These are phyloP conservation scores for Candida manassasensis DNA, from an alignment of 805 yeast genomes.

Conservation along the genomic window DNA sequence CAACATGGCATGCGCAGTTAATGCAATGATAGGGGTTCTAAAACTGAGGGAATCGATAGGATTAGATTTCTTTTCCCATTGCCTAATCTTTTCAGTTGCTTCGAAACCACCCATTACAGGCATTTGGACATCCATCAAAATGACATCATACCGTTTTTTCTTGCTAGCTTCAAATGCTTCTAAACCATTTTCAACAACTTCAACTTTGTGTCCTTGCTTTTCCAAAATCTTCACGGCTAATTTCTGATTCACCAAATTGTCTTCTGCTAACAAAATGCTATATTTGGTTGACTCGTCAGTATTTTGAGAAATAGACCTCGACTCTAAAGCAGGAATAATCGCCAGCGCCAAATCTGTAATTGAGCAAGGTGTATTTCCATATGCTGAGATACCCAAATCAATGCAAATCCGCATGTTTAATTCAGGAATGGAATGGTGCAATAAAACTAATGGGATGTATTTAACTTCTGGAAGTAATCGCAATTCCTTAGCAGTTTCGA, in stretches of 20 bases:
- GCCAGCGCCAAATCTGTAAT: slow-evolving; percentile 78
- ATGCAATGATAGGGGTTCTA: slow-evolving; percentile 82
- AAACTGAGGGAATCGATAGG: slow-evolving; percentile 66
- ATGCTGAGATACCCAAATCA: slow-evolving; percentile 81
- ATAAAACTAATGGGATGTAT: slow-evolving; percentile 76
- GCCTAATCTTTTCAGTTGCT: slow-evolving; percentile 80
- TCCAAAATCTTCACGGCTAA: slow-evolving; percentile 80
- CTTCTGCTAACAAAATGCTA: slow-evolving; percentile 77
- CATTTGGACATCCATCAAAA: slow-evolving; percentile 93
- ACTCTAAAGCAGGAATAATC: slow-evolving; percentile 78
- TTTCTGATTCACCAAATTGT: slow-evolving; percentile 82
- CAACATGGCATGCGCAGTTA: slow-evolving; percentile 92
- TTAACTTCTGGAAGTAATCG: slow-evolving; percentile 72
- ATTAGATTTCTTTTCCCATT: slow-evolving; percentile 78
- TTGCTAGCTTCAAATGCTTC: slow-evolving; percentile 77
- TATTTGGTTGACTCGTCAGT: slow-evolving; percentile 74
- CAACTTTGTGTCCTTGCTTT: slow-evolving; percentile 79
- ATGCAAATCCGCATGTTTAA: slow-evolving; percentile 77
- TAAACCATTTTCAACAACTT: slow-evolving; percentile 81
- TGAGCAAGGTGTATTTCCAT: slow-evolving; percentile 86
- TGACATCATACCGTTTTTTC: slow-evolving; percentile 67
- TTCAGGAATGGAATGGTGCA: slow-evolving; percentile 71
- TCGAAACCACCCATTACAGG: slow-evolving; percentile 95
- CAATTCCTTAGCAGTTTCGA: slow-evolving; percentile 67
- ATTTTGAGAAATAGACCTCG: slow-evolving; percentile 73